Evolutionary conservation across 1,284 basidiomycete genomes (phyloP), one percentile per base, ranked within the genome.

Genomic region (Hymenochaete sp.): DNA sequence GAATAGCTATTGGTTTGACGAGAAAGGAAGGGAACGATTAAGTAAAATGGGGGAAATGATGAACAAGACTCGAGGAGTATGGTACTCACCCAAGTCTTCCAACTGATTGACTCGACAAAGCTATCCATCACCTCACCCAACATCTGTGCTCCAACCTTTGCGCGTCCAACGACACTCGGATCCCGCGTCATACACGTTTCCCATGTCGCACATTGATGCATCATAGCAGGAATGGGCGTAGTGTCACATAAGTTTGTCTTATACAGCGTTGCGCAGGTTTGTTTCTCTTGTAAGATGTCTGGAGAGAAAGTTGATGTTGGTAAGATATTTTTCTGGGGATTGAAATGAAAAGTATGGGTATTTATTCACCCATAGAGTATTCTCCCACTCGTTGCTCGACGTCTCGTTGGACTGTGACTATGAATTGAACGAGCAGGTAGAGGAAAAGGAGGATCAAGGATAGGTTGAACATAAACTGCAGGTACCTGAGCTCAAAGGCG

Each of bases 121-220:
- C 89, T 82, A 62, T 98, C 96, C 56, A 97, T 81, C 29, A 97
- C 88, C 56, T 96, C 93, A 39, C 91, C 95, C 62, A 98, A 84
- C 39, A 95, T 82, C 68, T 98, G 92, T 44, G 95, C 93, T 37
- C 87, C 83, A 54, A 98, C 86, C 53, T 79, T 80, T 45, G 92
- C 88, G 41, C 90, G 83, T 1, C 92, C 92, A 18, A 96, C 79
- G 28, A 85, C 82, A 21, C 82, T 82, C 36, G 92, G 92, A 67
- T 97, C 92, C 46, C 89, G 84, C 61, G 85, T 82, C 88, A 97
- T 96, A 62, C 95, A 98, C n/a, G 79, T 79, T 58, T 93, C 87
- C 95, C 95, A 98, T 45, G 73, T 74, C 38, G 74, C 73, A 62
- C 93, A 97, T 59, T 86, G 82, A 31, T 77, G 73, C 39, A 78